Conservation (phyloP, 176 grass and related monocot species). For the Phragmites australis region DNA sequence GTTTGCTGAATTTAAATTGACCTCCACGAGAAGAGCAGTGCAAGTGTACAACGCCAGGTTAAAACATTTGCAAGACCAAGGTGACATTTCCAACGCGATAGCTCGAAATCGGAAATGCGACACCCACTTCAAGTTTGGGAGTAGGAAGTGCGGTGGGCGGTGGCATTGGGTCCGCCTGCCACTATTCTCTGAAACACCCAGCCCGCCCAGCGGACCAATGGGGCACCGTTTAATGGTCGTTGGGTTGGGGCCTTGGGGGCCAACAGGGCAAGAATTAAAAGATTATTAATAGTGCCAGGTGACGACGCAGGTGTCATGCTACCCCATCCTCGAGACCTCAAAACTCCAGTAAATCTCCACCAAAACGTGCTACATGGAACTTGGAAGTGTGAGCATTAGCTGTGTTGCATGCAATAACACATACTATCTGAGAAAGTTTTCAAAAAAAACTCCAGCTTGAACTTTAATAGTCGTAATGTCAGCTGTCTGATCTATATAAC, state of each 20-base stretch:
- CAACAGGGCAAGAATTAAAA: slow-evolving; percentile 17
- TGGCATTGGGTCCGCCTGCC: background rate
- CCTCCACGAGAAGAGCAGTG: background rate
- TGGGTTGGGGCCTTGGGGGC: background rate
- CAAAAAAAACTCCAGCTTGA: too few species aligned
- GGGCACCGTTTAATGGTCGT: slow-evolving; percentile 16
- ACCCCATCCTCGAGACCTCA: background rate
- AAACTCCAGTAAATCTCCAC: background rate
- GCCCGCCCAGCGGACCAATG: background rate
- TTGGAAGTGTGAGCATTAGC: background rate
- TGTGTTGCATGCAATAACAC: too few species aligned
- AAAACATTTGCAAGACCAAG: background rate
- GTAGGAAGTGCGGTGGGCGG: background rate
- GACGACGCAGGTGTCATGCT: background rate
- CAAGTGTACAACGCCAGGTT: background rate
- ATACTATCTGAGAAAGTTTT: too few species aligned
- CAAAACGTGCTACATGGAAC: background rate
- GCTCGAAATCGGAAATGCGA: background rate
- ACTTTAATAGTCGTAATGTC: too few species aligned
- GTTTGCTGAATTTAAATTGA: background rate
- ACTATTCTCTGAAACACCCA: background rate
- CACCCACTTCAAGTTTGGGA: background rate
- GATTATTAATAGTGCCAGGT: background rate
- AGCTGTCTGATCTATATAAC: too few species aligned
- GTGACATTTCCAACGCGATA: background rate